These are phyloP conservation scores for Umbelopsis sp. DNA, from an alignment of 192 early-diverging fungal species.

Conservation along the genomic window DNA sequence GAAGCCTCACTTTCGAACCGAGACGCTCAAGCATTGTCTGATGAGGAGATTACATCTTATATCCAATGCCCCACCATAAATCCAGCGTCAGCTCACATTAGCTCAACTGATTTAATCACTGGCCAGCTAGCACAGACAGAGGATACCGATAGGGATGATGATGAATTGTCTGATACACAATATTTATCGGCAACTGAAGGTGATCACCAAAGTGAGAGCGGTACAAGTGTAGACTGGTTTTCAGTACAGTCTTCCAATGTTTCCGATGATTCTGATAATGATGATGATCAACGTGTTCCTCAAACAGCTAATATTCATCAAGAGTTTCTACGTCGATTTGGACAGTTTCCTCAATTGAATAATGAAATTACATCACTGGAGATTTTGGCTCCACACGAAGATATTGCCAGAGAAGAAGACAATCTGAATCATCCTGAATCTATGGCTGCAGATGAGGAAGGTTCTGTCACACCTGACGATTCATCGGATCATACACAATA, in stretches of 20 bases:
- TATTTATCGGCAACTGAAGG: background rate
- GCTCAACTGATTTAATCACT: background rate
- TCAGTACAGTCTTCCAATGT: background rate
- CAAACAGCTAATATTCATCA: background rate
- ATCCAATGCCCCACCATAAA: background rate
- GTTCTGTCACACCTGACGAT: background rate
- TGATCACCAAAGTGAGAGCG: background rate
- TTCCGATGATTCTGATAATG: background rate
- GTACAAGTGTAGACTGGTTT: constrained; percentile 12
- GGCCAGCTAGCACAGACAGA: background rate
- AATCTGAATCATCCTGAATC: background rate
- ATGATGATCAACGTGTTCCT: background rate
- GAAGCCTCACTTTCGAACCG: background rate
- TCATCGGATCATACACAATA: no score
- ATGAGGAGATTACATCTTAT: background rate
- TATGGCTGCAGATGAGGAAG: no score
- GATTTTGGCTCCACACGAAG: background rate
- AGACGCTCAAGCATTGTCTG: background rate
- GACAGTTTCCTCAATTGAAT: background rate
- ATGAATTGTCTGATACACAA: background rate
- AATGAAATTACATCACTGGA: background rate
- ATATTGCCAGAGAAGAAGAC: background rate
- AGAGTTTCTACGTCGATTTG: constrained; percentile 9
- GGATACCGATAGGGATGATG: background rate
- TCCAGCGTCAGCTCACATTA: background rate